Evolutionary conservation across 1,139 yeast genomes (phyloP).

Genomic region (Nakaseomyces delphensis): DNA sequence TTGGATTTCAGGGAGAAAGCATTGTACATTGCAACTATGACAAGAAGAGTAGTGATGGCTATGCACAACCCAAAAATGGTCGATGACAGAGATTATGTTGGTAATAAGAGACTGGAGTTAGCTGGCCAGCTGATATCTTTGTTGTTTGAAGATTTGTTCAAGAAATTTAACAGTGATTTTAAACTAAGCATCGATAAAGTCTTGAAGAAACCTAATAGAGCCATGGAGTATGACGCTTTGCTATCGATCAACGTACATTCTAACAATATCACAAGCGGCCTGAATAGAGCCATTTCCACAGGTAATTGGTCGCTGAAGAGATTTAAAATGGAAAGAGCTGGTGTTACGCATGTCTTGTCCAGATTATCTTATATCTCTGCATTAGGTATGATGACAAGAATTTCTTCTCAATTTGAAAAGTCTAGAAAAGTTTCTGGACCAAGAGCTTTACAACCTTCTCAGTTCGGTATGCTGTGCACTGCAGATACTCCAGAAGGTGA

Average conservation of each 20-base stretch:
- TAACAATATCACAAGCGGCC: slow-evolving; percentile 85
- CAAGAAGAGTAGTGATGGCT: slow-evolving; percentile 91
- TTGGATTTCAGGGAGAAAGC: slow-evolving; percentile 92
- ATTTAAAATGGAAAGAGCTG: slow-evolving; percentile 99
- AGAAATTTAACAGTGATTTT: slow-evolving; percentile 89
- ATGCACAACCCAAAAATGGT: slow-evolving; percentile 92
- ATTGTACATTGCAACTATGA: slow-evolving; percentile 89
- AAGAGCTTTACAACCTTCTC: slow-evolving; percentile 97
- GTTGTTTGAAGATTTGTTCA: slow-evolving; percentile 90
- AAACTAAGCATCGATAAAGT: slow-evolving; percentile 91
- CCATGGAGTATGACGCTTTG: slow-evolving; percentile 90
- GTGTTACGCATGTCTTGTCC: slow-evolving; percentile 93
- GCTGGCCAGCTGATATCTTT: slow-evolving; percentile 97
- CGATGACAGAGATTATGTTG: slow-evolving; percentile 97
- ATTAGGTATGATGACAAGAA: slow-evolving; percentile 99
- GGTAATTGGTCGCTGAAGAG: slow-evolving; percentile 99
- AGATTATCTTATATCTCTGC: slow-evolving; percentile 90
- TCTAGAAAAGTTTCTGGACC: slow-evolving; percentile 98
- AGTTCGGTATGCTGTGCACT: slow-evolving; percentile 97
- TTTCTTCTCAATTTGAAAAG: slow-evolving; percentile 94
- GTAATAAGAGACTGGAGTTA: slow-evolving; percentile 91
- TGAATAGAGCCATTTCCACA: slow-evolving; percentile 93
- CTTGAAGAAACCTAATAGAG: slow-evolving; percentile 85
- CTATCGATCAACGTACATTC: slow-evolving; percentile 84
- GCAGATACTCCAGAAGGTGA: slow-evolving; percentile 99